Conservation (phyloP, 1,284 basidiomycete genomes). For the Cutaneotrichosporon sp. region DNA sequence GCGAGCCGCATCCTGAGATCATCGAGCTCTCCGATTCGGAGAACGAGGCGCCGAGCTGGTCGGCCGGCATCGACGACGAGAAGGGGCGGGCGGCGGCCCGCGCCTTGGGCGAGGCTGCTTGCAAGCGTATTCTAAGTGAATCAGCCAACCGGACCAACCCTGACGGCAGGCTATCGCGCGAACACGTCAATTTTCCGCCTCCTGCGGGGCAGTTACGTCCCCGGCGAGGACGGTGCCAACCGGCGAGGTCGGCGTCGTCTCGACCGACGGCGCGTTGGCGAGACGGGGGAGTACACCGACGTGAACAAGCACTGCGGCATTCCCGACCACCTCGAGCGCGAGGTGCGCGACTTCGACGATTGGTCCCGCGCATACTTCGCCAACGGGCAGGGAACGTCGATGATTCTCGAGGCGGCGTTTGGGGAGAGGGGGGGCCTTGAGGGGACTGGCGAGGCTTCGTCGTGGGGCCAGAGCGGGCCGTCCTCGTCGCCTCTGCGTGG, state of each 20-base stretch:
- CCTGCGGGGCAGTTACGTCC: not conserved
- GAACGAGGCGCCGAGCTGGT: not conserved
- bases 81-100: not conserved
- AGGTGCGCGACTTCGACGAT: slow-evolving; percentile 1
- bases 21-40: not conserved
- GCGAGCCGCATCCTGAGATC: not conserved
- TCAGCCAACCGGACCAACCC: not conserved
- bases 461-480: too few species aligned
- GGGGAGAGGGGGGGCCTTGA: too few species aligned
- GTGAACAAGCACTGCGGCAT: not conserved
- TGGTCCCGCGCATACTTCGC: not conserved
- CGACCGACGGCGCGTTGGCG: not conserved
- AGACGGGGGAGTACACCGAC: not conserved
- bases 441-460: too few species aligned
- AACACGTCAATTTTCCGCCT: slow-evolving; percentile 1
- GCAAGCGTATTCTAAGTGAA: not conserved
- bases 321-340: too few species aligned
- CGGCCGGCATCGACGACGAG: not conserved
- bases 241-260: too few species aligned
- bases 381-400: not conserved
- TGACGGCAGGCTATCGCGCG: not conserved
- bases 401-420: not conserved
- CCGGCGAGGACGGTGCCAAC: not conserved
- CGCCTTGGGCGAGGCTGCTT: not conserved
- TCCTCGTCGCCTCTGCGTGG: too few species aligned